Percentiles rank a stretch among this genome's conserved stretches.
Evolutionary conservation across 2,329 filamentous ascomycete genomes (phyloP).

Genomic region (Fonsecaea pedrosoi): DNA sequence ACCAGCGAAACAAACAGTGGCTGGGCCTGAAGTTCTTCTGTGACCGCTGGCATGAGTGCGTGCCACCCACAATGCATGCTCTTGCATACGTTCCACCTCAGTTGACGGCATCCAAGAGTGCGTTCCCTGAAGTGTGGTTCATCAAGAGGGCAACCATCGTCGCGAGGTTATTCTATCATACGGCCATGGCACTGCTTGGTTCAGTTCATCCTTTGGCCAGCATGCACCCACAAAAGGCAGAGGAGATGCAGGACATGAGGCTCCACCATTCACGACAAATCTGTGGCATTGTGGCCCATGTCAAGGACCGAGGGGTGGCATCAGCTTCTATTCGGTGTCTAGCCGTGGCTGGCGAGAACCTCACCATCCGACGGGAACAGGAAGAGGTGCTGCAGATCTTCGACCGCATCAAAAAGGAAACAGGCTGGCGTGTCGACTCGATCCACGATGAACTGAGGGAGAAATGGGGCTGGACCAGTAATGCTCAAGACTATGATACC

Average conservation of each 20-base stretch:
- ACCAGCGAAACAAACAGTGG: conserved; percentile 77
- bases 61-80: conserved; percentile 86
- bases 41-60: conserved; percentile 78
- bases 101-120: conserved; percentile 71
- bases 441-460: conserved; percentile 75
- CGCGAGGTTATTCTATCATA: conserved; percentile 87
- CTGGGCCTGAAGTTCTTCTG: conserved; percentile 78
- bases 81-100: conserved; percentile 76
- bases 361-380: conserved; percentile 74
- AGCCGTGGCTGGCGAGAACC: conserved; percentile 75
- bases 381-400: conserved; percentile 81
- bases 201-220: conserved; percentile 72
- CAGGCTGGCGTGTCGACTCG: conserved; percentile 77
- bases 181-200: conserved; percentile 78
- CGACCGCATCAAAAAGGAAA: conserved; percentile 74
- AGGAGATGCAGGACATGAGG: conserved; percentile 74
- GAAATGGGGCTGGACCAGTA: conserved; percentile 75
- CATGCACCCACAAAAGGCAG: conserved; percentile 62
- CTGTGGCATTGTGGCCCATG: conserved; percentile 86
- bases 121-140: conserved; percentile 89
- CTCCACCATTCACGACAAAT: conserved; percentile 80
- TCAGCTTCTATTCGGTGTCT: conserved; percentile 80
- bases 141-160: conserved; percentile 82
- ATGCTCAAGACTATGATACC: conserved; percentile 47
- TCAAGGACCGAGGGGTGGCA: conserved; percentile 78